Conservation (phyloP, 345 rosid species). For the Durio zibethinus region DNA sequence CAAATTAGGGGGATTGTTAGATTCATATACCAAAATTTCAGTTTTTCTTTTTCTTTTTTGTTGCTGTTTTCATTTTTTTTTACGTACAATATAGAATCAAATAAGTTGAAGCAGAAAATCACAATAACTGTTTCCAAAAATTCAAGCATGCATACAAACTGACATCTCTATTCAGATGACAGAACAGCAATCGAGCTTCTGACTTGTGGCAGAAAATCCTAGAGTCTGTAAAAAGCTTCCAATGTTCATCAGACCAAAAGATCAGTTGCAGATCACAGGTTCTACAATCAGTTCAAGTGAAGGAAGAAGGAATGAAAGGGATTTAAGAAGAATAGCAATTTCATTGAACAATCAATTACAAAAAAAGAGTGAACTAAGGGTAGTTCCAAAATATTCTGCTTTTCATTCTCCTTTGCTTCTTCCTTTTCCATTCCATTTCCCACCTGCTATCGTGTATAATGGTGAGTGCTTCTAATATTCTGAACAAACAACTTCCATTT, state of each 20-base stretch:
- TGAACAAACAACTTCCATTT: not conserved
- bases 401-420: not conserved
- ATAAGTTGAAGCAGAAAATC: not conserved
- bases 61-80: no score
- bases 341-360: not conserved
- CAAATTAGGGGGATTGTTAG: not conserved
- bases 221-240: not conserved
- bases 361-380: not conserved
- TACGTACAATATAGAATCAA: not conserved
- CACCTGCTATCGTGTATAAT: not conserved
- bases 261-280: not conserved
- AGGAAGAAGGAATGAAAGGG: not conserved
- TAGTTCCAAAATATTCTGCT: not conserved
- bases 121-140: not conserved
- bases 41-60: not conserved
- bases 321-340: not conserved
- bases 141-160: not conserved
- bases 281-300: conserved; percentile 7
- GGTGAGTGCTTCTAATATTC: not conserved
- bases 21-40: not conserved
- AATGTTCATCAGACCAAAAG: not conserved
- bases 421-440: not conserved
- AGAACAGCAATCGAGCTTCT: not conserved
- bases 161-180: not conserved
- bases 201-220: not conserved